Percentiles rank a stretch among this genome's conserved stretches.
Conservation (phyloP, 257 asterid species). For the Solanum pimpinellifolium region DNA sequence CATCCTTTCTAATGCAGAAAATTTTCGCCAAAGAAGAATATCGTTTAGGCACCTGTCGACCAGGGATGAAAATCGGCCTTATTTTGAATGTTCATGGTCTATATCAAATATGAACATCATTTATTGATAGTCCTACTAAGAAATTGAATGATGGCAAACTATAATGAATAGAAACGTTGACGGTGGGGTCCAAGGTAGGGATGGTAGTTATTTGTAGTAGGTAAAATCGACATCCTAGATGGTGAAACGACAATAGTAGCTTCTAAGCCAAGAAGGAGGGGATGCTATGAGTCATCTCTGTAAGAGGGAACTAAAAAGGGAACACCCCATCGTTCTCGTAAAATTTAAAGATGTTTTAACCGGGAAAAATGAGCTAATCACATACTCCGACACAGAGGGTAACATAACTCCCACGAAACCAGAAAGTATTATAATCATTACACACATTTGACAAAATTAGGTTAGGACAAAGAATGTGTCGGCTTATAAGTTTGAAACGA, state of each 20-base stretch:
- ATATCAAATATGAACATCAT: background rate
- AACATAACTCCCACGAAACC: background rate
- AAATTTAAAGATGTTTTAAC: background rate
- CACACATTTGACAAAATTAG: background rate
- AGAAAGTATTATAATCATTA: background rate
- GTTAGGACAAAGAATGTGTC: background rate
- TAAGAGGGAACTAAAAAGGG: background rate
- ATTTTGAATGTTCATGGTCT: background rate
- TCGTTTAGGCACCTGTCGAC: background rate
- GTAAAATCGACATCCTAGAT: background rate
- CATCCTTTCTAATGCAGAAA: background rate
- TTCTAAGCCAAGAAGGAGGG: background rate
- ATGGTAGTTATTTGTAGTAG: background rate
- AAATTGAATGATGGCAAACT: background rate
- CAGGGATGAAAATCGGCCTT: background rate
- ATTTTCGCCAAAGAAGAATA: background rate
- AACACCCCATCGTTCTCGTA: background rate
- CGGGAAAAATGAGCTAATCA: background rate
- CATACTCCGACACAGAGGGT: background rate
- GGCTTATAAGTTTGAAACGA: background rate
- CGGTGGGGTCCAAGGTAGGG: background rate
- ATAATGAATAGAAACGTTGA: background rate
- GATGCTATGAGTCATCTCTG: background rate
- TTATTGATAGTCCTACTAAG: background rate
- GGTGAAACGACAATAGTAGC: background rate